These are phyloP conservation scores for Cercospora berteroae DNA, from an alignment of 2,329 filamentous ascomycete genomes.

Conservation along the genomic window DNA sequence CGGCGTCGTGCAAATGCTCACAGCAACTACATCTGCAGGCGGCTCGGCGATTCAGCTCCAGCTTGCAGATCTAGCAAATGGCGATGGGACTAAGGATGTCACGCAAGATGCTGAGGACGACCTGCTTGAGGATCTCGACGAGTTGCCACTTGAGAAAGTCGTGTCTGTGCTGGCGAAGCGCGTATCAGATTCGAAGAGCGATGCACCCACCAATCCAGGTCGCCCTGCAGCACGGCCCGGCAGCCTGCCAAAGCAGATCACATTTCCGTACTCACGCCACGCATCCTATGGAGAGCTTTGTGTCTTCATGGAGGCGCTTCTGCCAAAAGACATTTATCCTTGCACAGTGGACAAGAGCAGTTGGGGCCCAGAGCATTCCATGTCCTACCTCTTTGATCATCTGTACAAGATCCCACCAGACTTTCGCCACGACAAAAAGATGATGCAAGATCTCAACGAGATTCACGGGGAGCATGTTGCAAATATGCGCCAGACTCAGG, in stretches of 20 bases:
- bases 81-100: conserved; percentile 14
- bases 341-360: conserved; percentile 64
- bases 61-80: conserved; percentile 26
- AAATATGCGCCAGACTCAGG: background rate
- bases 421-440: conserved; percentile 66
- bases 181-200: conserved; percentile 26
- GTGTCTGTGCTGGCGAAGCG: conserved; percentile 35
- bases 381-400: conserved; percentile 68
- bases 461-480: background rate
- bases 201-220: conserved; percentile 17
- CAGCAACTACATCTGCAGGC: conserved; percentile 22
- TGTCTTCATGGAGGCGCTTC: conserved; percentile 64
- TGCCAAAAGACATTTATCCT: conserved; percentile 74
- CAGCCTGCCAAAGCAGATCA: conserved; percentile 35
- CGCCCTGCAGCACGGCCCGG: conserved; percentile 12
- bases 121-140: conserved; percentile 50
- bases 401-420: conserved; percentile 56
- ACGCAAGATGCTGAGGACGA: conserved; percentile 50
- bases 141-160: conserved; percentile 35
- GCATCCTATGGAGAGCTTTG: conserved; percentile 82
- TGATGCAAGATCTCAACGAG: conserved; percentile 43
- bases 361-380: conserved; percentile 65
- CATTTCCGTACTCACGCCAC: conserved; percentile 85
- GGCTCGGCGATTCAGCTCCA: conserved; percentile 29
- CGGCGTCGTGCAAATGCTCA: conserved; percentile 40